Conservation (phyloP, 2,329 filamentous ascomycete species). For the Mycosphaerelloides madeirae region DNA sequence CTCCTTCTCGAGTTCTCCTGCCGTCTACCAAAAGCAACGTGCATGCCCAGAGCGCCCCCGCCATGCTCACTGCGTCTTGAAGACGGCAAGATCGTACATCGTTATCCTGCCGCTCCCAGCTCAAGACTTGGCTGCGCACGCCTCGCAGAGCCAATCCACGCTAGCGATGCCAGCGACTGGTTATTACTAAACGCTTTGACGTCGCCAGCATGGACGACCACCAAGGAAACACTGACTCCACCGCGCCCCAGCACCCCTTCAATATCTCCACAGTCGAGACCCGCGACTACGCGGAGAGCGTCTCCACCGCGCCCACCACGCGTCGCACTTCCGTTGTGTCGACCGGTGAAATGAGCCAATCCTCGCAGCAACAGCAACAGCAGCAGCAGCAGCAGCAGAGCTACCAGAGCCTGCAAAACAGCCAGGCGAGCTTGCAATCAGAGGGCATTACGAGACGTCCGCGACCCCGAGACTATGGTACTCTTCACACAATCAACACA, state of each 20-base stretch:
- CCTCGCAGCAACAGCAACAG: conserved; percentile 3
- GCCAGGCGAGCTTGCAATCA: conserved; percentile 22
- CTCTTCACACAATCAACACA: neutral
- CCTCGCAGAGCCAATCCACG: conserved; percentile 8
- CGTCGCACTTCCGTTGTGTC: conserved; percentile 22
- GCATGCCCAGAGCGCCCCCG: too few relatives aligned
- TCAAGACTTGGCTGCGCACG: conserved; percentile 4
- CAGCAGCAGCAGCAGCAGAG: conserved; percentile 1
- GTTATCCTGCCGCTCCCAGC: too few relatives aligned
- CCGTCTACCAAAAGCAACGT: neutral
- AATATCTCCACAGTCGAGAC: conserved; percentile 7
- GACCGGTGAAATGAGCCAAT: conserved; percentile 16
- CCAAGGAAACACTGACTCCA: neutral
- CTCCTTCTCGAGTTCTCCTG: neutral
- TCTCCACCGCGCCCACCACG: conserved; percentile 17
- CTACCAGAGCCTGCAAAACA: conserved; percentile 23
- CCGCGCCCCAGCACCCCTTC: neutral
- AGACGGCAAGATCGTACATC: too few relatives aligned
- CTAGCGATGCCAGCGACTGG: conserved; percentile 3
- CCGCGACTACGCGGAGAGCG: conserved; percentile 16
- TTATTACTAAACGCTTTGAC: conserved; percentile 8
- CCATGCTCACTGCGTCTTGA: too few relatives aligned
- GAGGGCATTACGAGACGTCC: conserved; percentile 18
- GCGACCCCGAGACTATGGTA: conserved; percentile 29
- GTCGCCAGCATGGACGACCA: conserved; percentile 15